phyloP scores from a whole-genome alignment of 257 asterid species.

The Perilla frutescens region DNA sequence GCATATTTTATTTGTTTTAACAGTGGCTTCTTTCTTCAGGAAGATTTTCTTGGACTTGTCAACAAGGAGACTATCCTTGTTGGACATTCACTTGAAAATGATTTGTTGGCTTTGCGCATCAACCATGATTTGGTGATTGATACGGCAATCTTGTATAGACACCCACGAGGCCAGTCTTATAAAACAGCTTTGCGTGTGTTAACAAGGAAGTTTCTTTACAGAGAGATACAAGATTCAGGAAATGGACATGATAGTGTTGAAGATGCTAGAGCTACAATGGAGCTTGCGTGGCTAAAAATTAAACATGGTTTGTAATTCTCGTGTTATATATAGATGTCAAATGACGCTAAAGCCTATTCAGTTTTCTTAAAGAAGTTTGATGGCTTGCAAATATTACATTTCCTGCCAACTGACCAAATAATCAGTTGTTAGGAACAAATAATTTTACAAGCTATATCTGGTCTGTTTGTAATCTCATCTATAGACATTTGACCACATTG shows the following conservation, averaged over 20 bases:
- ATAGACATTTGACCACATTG: no score
- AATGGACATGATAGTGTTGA: slow-evolving; percentile 94
- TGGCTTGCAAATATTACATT: neutral
- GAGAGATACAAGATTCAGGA: slow-evolving; percentile 86
- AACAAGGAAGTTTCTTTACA: slow-evolving; percentile 71
- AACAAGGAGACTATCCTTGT: slow-evolving; percentile 86
- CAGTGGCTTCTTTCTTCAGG: slow-evolving; percentile 58
- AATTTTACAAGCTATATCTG: neutral
- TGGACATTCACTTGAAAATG: slow-evolving; percentile 96
- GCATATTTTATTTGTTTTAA: slow-evolving; percentile 25
- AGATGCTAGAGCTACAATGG: slow-evolving; percentile 96
- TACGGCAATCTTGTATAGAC: slow-evolving; percentile 85
- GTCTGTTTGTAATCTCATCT: neutral
- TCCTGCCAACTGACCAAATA: neutral
- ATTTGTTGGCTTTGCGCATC: slow-evolving; percentile 82
- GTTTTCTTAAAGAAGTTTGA: neutral
- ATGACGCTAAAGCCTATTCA: slow-evolving; percentile 16
- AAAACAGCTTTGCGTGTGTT: slow-evolving; percentile 93
- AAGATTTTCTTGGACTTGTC: slow-evolving; percentile 74
- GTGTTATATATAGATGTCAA: slow-evolving; percentile 1
- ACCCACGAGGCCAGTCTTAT: slow-evolving; percentile 82
- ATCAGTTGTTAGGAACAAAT: neutral
- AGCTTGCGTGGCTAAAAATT: slow-evolving; percentile 75
- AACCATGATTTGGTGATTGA: slow-evolving; percentile 86
- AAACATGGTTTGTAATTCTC: slow-evolving; percentile 30